These are phyloP conservation scores for Gossypium davidsonii DNA, from an alignment of 441 rosid species.

Conservation along the genomic window DNA sequence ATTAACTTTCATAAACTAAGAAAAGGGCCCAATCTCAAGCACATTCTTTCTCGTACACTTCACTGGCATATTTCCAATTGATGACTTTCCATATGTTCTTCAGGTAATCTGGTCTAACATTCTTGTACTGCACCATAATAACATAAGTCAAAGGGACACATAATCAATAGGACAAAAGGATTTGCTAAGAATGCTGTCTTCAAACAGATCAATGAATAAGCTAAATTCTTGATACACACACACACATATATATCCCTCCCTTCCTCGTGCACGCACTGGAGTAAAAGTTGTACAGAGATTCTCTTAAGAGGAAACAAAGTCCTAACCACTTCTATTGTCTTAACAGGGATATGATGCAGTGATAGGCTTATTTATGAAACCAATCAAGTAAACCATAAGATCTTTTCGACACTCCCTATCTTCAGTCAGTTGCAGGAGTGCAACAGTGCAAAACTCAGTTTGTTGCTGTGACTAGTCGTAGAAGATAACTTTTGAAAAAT, in stretches of 20 bases:
- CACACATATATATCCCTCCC: not conserved
- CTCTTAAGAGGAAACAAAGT: not conserved
- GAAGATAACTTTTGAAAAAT: not conserved
- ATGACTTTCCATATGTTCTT: slow-evolving; percentile 92
- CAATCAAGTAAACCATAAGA: not conserved
- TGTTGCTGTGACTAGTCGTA: not conserved
- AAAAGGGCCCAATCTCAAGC: slow-evolving; percentile 26
- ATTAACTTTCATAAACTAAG: not conserved
- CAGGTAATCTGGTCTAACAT: slow-evolving; percentile 84
- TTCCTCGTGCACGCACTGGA: not conserved
- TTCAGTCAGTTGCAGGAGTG: not conserved
- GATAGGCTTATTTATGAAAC: not conserved
- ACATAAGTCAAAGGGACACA: not conserved
- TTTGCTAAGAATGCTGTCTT: not conserved
- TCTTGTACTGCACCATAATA: slow-evolving; percentile 68
- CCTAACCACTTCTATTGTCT: not conserved
- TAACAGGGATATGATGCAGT: not conserved
- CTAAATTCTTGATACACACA: not conserved
- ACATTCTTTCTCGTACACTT: slow-evolving; percentile 55
- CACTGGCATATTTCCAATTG: slow-evolving; percentile 79
- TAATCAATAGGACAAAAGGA: not conserved
- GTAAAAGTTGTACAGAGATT: not conserved
- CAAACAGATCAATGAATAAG: not conserved
- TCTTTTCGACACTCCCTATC: not conserved
- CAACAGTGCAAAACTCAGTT: not conserved